A percentile compares a stretch with the other conserved stretches of the same genome.
phyloP scores from a whole-genome alignment of 805 yeast species.

The Candida easanensis region DNA sequence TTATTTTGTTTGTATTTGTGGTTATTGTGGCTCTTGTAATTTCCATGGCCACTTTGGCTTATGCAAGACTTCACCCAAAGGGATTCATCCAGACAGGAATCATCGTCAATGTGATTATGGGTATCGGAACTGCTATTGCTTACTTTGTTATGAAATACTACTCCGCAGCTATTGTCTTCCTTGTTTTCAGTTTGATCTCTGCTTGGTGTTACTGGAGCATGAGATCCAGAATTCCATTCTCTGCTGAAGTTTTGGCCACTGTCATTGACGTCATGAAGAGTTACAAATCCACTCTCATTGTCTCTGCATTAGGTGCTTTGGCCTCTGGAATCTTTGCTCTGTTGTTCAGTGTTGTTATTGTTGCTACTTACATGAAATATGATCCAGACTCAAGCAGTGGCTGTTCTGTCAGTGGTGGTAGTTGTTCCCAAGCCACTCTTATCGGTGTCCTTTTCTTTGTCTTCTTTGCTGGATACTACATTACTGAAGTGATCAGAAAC shows the following conservation, averaged over 20 bases:
- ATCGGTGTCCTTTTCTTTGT: conserved; percentile 70
- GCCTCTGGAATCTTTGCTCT: conserved; percentile 61
- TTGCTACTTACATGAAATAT: conserved; percentile 76
- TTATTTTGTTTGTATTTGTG: conserved; percentile 65
- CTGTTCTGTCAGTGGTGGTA: conserved; percentile 49
- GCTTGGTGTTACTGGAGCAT: conserved; percentile 74
- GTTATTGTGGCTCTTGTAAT: conserved; percentile 58
- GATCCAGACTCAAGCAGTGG: conserved; percentile 52
- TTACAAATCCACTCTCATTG: conserved; percentile 66
- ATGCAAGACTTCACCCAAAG: conserved; percentile 65
- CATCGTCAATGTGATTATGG: conserved; percentile 60
- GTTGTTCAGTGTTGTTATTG: conserved; percentile 64
- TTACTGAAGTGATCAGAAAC: conserved; percentile 79
- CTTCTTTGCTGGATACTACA: conserved; percentile 79
- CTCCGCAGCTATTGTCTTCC: conserved; percentile 76
- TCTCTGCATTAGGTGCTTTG: conserved; percentile 58
- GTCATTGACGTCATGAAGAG: conserved; percentile 75
- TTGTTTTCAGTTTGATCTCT: conserved; percentile 59
- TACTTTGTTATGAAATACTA: conserved; percentile 66
- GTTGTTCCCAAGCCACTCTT: conserved; percentile 57
- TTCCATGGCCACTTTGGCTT: conserved; percentile 50
- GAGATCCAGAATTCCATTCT: conserved; percentile 68
- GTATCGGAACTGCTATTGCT: conserved; percentile 74
- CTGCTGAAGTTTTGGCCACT: conserved; percentile 64
- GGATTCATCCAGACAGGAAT: conserved; percentile 69